Evolutionary conservation across 139 green algal species (phyloP), one percentile per base, ranked within the genome.

Genomic region (Coccomyxa sp.): DNA sequence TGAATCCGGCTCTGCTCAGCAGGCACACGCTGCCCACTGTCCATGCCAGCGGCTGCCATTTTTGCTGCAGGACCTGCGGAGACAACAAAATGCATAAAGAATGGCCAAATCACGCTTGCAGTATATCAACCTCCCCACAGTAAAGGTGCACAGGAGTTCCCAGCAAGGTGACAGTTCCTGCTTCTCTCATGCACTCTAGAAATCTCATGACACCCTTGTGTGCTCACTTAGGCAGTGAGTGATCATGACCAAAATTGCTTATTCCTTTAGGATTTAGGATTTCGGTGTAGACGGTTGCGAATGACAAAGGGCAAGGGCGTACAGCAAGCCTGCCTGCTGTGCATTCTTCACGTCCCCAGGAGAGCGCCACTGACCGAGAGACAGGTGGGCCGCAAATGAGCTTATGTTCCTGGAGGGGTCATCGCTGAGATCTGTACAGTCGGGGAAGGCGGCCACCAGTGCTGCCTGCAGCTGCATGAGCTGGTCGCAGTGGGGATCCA

Each of bases 351-450:
- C 80, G 58, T 79, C 84, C 0, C 67, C 75, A 13, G 66, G 58
- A 58, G 58, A 77, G 66, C 81, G 63, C 89, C 90, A 92, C 86
- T 94, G 92, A 0, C 92, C 92, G 76, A 95, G 68, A 0, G 90
- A 94, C 63, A 95, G 60, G 84, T 95, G 92, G 10, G 91, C 90
- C n/a, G 78, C 84, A 85, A 93, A 95, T 15, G 12, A 38, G 0
- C 79, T 82, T 58, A 94, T 93, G 79, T 85, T 83, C 0, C 91
- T 67, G 0, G 0, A n/a, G 1, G 83, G 82, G 76, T 95, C 92
- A 51, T 32, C 25, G 76, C 67, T 88, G 13, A 95, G 89, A 80
- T 94, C 88, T 68, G 68, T 81, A 83, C 88, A 95, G 60, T 86
- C 82, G 9, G 92, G 92, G 76, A 95, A 95, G 18, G 86, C 88